These are phyloP conservation scores for Globisporangium recalcitrans DNA, from an alignment of 352 stramenopile genomes.

Conservation along the genomic window DNA sequence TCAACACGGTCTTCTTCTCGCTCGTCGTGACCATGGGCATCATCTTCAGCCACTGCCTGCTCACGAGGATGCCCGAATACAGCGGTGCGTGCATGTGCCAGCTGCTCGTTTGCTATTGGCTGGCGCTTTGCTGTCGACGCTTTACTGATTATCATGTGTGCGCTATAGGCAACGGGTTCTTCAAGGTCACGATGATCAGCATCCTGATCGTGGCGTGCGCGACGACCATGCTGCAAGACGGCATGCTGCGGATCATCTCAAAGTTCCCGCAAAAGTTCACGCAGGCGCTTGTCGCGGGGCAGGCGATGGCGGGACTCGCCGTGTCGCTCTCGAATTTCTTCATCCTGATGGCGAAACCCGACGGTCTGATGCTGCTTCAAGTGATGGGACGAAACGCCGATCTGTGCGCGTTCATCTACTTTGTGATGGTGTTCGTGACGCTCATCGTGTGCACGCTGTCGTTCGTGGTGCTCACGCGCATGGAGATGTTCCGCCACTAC, in stretches of 20 bases:
- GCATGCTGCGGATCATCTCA: conserved; percentile 63
- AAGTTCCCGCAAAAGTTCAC: conserved; percentile 76
- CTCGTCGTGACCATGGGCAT: conserved; percentile 64
- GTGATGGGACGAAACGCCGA: conserved; percentile 37
- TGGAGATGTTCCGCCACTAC: conserved; percentile 68
- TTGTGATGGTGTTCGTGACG: conserved; percentile 65
- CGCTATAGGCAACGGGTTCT: conserved; percentile 43
- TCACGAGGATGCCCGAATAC: conserved; percentile 73
- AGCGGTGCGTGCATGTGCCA: conserved; percentile 24
- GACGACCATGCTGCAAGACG: conserved; percentile 78
- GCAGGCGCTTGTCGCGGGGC: conserved; percentile 69
- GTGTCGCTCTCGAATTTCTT: conserved; percentile 71
- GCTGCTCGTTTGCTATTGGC: conserved; percentile 7
- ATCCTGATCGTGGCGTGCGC: conserved; percentile 65
- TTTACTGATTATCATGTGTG: background rate
- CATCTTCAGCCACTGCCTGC: conserved; percentile 65
- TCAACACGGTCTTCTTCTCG: conserved; percentile 57
- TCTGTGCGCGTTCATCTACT: conserved; percentile 73
- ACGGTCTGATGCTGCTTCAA: conserved; percentile 11
- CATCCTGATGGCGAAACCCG: conserved; percentile 46
- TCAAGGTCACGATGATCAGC: conserved; percentile 67
- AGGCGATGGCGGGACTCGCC: conserved; percentile 65
- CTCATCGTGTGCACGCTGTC: conserved; percentile 47
- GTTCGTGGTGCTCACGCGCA: conserved; percentile 53
- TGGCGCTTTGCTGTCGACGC: background rate